Evolutionary conservation across 495 filamentous ascomycete genomes (phyloP).

Genomic region (Penicillium cosmopolitanum): DNA sequence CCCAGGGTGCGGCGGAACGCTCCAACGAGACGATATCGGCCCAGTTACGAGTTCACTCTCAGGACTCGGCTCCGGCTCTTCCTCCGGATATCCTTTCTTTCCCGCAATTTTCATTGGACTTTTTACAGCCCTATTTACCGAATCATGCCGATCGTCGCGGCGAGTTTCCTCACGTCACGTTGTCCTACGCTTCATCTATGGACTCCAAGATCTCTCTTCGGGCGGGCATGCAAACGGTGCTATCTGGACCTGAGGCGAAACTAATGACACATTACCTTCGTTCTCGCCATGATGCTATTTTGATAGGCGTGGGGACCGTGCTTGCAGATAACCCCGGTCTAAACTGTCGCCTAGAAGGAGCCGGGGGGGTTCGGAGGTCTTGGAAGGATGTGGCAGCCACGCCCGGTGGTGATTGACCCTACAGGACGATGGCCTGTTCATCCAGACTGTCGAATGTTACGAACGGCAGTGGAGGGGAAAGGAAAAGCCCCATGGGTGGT

Average conservation of each 20-base stretch:
- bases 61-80: constrained; percentile 19
- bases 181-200: constrained; percentile 90
- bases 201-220: constrained; percentile 76
- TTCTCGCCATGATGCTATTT: constrained; percentile 78
- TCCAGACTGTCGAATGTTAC: constrained; percentile 62
- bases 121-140: constrained; percentile 53
- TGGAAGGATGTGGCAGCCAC: constrained; percentile 65
- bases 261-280: constrained; percentile 91
- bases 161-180: constrained; percentile 60
- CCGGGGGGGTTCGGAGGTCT: constrained; percentile 54
- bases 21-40: no score
- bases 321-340: constrained; percentile 82
- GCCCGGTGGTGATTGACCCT: constrained; percentile 81
- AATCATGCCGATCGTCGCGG: constrained; percentile 33
- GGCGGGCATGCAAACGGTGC: constrained; percentile 72
- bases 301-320: constrained; percentile 83
- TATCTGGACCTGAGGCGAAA: constrained; percentile 82
- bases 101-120: constrained; percentile 47
- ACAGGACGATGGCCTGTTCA: constrained; percentile 66
- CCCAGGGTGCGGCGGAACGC: constrained; percentile 14
- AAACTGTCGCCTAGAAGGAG: constrained; percentile 71
- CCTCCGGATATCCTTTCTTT: constrained; percentile 52
- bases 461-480: constrained; percentile 63
- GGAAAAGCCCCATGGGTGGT: constrained; percentile 77
- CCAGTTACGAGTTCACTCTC: background rate